Percentiles rank a stretch among this genome's conserved stretches.
phyloP scores from a whole-genome alignment of 139 green algal species.

The Micromonas pusilla region DNA sequence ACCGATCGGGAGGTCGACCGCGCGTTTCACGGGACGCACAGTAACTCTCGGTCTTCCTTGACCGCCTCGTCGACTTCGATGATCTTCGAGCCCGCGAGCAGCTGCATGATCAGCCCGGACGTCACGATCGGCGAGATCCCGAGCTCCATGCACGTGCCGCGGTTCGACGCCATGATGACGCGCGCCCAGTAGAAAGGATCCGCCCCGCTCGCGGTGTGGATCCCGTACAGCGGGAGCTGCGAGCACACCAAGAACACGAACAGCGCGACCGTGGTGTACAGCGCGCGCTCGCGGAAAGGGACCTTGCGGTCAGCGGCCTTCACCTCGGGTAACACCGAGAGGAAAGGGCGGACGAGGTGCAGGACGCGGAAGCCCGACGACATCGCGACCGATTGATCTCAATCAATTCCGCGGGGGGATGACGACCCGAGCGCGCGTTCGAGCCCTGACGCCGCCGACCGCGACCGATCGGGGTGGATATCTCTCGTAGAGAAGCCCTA shows the following conservation, averaged over 20 bases:
- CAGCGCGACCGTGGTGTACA: slow-evolving; percentile 88
- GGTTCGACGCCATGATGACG: slow-evolving; percentile 95
- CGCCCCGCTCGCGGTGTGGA: slow-evolving; percentile 72
- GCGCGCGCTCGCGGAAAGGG: slow-evolving; percentile 78
- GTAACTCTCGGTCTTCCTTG: slow-evolving; percentile 88
- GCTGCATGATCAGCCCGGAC: slow-evolving; percentile 92
- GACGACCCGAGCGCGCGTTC: no score
- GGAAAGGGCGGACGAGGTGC: slow-evolving; percentile 80
- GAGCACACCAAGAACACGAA: slow-evolving; percentile 98
- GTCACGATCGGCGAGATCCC: slow-evolving; percentile 96
- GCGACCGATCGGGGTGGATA: no score
- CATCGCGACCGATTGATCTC: slow-evolving; percentile 1
- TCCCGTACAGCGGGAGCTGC: slow-evolving; percentile 96
- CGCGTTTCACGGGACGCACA: slow-evolving; percentile 46
- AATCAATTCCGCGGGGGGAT: background rate
- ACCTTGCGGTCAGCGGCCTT: slow-evolving; percentile 49
- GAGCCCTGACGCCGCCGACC: no score
- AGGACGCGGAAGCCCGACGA: slow-evolving; percentile 52
- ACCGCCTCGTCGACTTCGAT: slow-evolving; percentile 96
- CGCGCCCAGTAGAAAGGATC: slow-evolving; percentile 98
- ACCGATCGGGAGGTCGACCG: background rate
- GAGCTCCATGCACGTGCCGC: slow-evolving; percentile 96
- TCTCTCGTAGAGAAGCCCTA: no score
- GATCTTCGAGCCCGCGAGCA: slow-evolving; percentile 93
- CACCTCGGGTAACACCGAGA: slow-evolving; percentile 81